phyloP scores from a whole-genome alignment of 345 rosid genomes.

The Boechera divaricarpa region DNA sequence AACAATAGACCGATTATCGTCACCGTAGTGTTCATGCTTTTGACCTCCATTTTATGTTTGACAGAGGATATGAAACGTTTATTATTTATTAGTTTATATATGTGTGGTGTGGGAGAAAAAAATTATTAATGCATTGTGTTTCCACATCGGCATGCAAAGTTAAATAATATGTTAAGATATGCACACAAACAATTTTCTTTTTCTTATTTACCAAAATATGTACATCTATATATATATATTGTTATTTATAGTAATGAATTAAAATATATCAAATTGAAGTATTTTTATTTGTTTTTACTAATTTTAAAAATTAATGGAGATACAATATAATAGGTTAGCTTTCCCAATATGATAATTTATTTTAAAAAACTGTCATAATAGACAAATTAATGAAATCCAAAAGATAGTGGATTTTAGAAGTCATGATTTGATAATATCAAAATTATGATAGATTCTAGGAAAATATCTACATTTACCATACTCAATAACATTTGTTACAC shows the following conservation, averaged over 20 bases:
- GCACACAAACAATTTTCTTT: background rate
- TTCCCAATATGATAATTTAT: background rate
- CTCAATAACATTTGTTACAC: background rate
- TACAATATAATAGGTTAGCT: background rate
- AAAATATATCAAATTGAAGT: too few relatives aligned
- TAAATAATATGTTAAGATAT: background rate
- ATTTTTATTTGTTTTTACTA: too few relatives aligned
- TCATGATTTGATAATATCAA: background rate
- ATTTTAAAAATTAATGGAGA: background rate
- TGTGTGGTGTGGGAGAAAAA: background rate
- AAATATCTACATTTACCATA: background rate
- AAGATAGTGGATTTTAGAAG: background rate
- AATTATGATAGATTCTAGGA: background rate
- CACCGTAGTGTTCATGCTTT: background rate
- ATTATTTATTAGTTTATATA: background rate
- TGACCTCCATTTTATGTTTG: constrained; percentile 10
- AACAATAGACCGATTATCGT: background rate
- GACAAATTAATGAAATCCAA: background rate
- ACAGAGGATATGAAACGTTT: background rate
- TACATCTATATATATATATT: background rate
- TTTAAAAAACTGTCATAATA: background rate
- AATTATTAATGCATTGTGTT: background rate
- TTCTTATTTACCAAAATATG: too few relatives aligned
- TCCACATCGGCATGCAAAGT: background rate
- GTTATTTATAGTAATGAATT: too few relatives aligned